Evolutionary conservation across 192 early-diverging fungal species (phyloP).

Genomic region (Coemansia sp.): DNA sequence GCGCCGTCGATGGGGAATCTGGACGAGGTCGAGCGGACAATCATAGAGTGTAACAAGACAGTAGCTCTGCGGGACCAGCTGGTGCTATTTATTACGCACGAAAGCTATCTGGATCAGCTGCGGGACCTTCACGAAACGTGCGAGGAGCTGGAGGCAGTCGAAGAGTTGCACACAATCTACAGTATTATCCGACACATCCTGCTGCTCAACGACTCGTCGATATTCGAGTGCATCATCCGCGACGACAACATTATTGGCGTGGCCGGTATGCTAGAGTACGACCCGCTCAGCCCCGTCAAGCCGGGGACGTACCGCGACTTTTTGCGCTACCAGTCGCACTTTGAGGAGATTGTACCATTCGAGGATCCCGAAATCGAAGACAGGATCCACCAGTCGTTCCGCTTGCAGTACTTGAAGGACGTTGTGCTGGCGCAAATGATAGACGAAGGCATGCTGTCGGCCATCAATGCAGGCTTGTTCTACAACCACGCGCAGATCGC

Average conservation of each 20-base stretch:
- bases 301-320: slow-evolving; percentile 76
- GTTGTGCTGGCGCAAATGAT: slow-evolving; percentile 70
- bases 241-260: slow-evolving; percentile 72
- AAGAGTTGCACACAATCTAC: slow-evolving; percentile 69
- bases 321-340: slow-evolving; percentile 56
- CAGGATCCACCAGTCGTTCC: slow-evolving; percentile 85
- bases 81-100: slow-evolving; percentile 55
- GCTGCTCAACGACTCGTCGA: slow-evolving; percentile 69
- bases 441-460: slow-evolving; percentile 72
- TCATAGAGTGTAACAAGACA: slow-evolving; percentile 57
- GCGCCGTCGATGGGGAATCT: slow-evolving; percentile 66
- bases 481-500: slow-evolving; percentile 85
- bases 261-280: slow-evolving; percentile 87
- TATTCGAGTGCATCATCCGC: slow-evolving; percentile 70
- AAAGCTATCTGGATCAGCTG: slow-evolving; percentile 68
- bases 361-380: slow-evolving; percentile 59
- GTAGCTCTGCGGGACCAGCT: slow-evolving; percentile 63
- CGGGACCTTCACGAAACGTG: slow-evolving; percentile 66
- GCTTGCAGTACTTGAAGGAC: slow-evolving; percentile 85
- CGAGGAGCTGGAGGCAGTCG: slow-evolving; percentile 76
- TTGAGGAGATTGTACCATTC: slow-evolving; percentile 77
- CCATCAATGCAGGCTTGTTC: slow-evolving; percentile 71
- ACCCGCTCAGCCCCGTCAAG: slow-evolving; percentile 64
- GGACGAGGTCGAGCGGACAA: slow-evolving; percentile 62
- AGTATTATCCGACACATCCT: slow-evolving; percentile 72